These are phyloP conservation scores for Tremella yokohamensis DNA, from an alignment of 768 basidiomycete genomes.

Conservation along the genomic window DNA sequence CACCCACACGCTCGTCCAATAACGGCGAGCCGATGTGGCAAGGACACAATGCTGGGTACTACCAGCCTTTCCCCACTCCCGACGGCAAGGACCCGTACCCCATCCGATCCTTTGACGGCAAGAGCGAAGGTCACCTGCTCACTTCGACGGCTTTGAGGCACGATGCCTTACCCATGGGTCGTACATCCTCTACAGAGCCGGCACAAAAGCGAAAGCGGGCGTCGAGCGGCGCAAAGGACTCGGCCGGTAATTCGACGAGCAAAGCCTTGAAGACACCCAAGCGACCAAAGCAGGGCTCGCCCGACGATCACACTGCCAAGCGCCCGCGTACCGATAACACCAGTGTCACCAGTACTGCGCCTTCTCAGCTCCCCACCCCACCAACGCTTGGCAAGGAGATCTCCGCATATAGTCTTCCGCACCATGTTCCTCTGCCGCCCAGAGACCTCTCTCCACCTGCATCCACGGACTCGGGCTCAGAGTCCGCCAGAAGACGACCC, in stretches of 20 bases:
- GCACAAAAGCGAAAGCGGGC: slow-evolving; percentile 31
- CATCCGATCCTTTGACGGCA: neutral
- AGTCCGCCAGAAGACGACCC: slow-evolving; percentile 11
- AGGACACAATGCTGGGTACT: neutral
- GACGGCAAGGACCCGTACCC: slow-evolving; percentile 5
- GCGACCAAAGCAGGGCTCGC: slow-evolving; percentile 8
- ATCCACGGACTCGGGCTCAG: neutral
- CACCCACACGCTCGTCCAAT: neutral
- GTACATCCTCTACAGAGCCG: neutral
- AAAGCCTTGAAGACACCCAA: slow-evolving; percentile 33
- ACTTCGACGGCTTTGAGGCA: slow-evolving; percentile 1
- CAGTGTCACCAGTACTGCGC: slow-evolving; percentile 6
- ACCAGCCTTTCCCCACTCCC: slow-evolving; percentile 5
- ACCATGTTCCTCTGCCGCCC: slow-evolving; percentile 14
- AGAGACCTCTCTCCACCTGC: neutral
- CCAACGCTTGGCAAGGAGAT: slow-evolving; percentile 35
- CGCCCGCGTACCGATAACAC: slow-evolving; percentile 16
- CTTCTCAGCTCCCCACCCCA: slow-evolving; percentile 38
- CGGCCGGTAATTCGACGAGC: neutral
- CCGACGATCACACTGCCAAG: slow-evolving; percentile 14
- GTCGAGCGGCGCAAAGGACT: slow-evolving; percentile 14
- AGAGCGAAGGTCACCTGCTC: neutral
- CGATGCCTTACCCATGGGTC: neutral
- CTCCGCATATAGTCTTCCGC: slow-evolving; percentile 3
- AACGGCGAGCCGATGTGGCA: no score